phyloP scores from a whole-genome alignment of 78 protist genomes.

The slime mould (Dictyostelium discoideum) region dicty_2.7 NC_007089.4:1065001-1065500 shows the following conservation, averaged over 20 bases:
- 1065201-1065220: constrained; percentile 54
- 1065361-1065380: not conserved
- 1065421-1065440: constrained; percentile 53
- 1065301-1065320: not conserved
- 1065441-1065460: constrained; percentile 66
- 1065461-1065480: constrained; percentile 89
- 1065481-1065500: constrained; percentile 81
- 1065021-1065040: constrained; percentile 90
- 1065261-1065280: not conserved
- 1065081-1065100: constrained; percentile 80
- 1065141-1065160: constrained; percentile 90
- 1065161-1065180: constrained; percentile 75
- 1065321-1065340: constrained; percentile 1
- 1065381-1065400: constrained; percentile 59
- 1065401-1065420: constrained; percentile 80
- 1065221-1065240: constrained; percentile 71
- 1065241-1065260: constrained; percentile 58
- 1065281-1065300: constrained; percentile 7
- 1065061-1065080: constrained; percentile 87
- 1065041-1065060: constrained; percentile 84
- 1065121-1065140: constrained; percentile 82
- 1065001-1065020: constrained; percentile 95
- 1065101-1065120: constrained; percentile 92
- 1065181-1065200: constrained; percentile 48
- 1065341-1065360: not conserved